Evolutionary conservation across 495 filamentous ascomycete species (phyloP), one percentile per base, ranked within the genome.

Genomic region (Tuber aestivum): DNA sequence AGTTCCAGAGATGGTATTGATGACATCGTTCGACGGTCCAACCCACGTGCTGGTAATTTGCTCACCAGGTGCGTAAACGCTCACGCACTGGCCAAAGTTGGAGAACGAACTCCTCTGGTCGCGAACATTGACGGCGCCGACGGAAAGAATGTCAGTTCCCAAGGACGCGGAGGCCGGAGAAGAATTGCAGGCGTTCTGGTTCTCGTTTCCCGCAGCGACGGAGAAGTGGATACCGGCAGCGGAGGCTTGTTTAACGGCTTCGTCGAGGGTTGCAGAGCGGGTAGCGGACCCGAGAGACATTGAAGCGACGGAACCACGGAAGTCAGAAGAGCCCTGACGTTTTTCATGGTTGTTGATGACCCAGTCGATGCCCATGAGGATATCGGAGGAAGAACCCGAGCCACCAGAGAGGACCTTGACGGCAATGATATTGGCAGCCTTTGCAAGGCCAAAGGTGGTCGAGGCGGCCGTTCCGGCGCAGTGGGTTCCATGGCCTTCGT

Each of bases 151-250:
- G 71, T 86, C 82, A 5, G 84, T 83, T 5, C 70, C 75, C 14
- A 40, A 70, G 8, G 70, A 74, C 20, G 87, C 86, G 56, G 87
- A 88, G 40, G 87, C 90, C 69, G 90, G 90, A 23, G 86, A 88
- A 56, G 86, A 87, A 70, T 84, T 85, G 38, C 82, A 84, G 14
- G 90, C 87, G 83, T 91, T 84, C 77, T 86, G 83, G 73, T 87
- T 84, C 76, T 91, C 89, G 83, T 92, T 92, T n/a, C 90, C 90
- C 45, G 90, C 90, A 9, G 90, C 90, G 41, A 92, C 90, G 75
- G 89, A 85, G 73, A 89, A 87, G 73, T 91, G 88, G 69, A 91
- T 85, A 56, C 89, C 89, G 38, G 85, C 84, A 21, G 82, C 84
- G 65, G 85, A 85, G 18, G 90, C 85, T 65, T 82, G 82, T 76